These are phyloP conservation scores for Polytolypa hystricis DNA, from an alignment of 2,329 filamentous ascomycete species.

Conservation along the genomic window DNA sequence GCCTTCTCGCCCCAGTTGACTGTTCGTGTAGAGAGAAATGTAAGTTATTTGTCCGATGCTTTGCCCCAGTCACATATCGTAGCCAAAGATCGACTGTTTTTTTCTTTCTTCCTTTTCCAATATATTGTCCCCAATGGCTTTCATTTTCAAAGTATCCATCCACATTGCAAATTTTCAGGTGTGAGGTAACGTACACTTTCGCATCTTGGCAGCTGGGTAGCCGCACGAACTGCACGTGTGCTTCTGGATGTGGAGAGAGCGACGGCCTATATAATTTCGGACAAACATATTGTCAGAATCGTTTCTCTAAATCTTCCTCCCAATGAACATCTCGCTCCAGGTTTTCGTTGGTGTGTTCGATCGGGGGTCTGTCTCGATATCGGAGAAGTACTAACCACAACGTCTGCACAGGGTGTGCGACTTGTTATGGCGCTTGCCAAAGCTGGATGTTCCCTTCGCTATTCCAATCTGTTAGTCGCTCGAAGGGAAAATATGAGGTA, in stretches of 20 bases:
- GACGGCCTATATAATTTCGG: conserved; percentile 53
- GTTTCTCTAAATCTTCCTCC: background rate
- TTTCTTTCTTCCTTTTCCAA: background rate
- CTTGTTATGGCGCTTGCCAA: conserved; percentile 88
- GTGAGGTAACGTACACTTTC: conserved; percentile 76
- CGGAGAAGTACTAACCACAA: conserved; percentile 64
- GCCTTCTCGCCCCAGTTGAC: conserved; percentile 99
- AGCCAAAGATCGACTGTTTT: conserved; percentile 1
- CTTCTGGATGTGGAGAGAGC: conserved; percentile 99
- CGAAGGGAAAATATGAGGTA: conserved; percentile 15
- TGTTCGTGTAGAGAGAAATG: conserved; percentile 34
- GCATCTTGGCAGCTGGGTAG: conserved; percentile 92
- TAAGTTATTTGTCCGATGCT: conserved; percentile 12
- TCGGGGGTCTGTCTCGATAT: conserved; percentile 20
- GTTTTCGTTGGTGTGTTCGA: background rate
- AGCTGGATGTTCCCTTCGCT: conserved; percentile 63
- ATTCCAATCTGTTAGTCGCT: conserved; percentile 36
- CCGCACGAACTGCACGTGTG: conserved; percentile 92
- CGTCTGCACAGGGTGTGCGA: conserved; percentile 97
- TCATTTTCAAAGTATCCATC: conserved; percentile 4
- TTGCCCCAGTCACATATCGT: conserved; percentile 3
- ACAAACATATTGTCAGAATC: background rate
- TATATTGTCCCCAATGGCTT: background rate
- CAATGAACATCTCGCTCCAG: too few species aligned
- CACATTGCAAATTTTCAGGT: conserved; percentile 1